Percentiles rank a stretch among this genome's conserved stretches.
Conservation (phyloP, 257 asterid species). For the Rauvolfia tetraphylla region DNA sequence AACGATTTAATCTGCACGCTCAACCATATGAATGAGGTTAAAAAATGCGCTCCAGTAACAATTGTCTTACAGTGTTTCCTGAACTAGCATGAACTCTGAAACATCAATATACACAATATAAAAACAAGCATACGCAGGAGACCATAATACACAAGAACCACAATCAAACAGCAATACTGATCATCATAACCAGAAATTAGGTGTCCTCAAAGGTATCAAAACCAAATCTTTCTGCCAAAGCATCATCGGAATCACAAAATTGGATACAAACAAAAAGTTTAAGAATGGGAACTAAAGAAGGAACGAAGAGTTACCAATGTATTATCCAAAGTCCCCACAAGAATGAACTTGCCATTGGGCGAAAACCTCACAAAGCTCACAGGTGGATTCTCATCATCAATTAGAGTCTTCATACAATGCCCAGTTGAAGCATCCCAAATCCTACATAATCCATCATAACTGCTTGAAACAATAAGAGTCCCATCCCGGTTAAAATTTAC, state of each 20-base stretch:
- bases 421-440: conserved; percentile 97
- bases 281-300: background rate
- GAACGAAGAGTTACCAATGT: conserved; percentile 53
- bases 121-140: background rate
- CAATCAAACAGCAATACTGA: background rate
- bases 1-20: background rate
- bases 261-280: background rate
- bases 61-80: background rate
- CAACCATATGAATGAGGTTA: background rate
- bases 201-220: background rate
- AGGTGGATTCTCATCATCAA: conserved; percentile 93
- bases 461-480: conserved; percentile 67
- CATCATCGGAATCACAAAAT: background rate
- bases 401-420: conserved; percentile 88
- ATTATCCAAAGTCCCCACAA: conserved; percentile 88
- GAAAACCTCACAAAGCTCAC: conserved; percentile 94
- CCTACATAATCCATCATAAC: conserved; percentile 95
- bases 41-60: background rate
- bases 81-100: background rate
- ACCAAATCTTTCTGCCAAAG: conserved; percentile 3
- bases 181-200: background rate
- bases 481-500: conserved; percentile 84
- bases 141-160: background rate
- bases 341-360: conserved; percentile 83
- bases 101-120: background rate